A percentile compares a stretch with the other conserved stretches of the same genome.
Evolutionary conservation across 108 stramenopile species (phyloP).

Genomic region (Phaeodactylum tricornutum): DNA sequence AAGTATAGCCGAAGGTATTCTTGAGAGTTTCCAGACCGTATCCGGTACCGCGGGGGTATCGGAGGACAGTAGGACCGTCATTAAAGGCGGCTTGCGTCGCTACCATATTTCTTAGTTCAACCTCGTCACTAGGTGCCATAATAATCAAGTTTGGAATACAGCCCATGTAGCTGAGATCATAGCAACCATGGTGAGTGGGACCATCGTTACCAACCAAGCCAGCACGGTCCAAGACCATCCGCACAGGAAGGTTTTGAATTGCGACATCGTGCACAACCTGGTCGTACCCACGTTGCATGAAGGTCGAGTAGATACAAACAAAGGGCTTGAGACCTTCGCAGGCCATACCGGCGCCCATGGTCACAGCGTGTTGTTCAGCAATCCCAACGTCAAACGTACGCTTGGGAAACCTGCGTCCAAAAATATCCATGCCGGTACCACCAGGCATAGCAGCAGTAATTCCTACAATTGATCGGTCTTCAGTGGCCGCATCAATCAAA

Average conservation of each 20-base stretch:
- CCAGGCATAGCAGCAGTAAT: constrained; percentile 99
- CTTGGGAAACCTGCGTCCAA: constrained; percentile 92
- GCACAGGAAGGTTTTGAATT: constrained; percentile 92
- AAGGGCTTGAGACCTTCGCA: constrained; percentile 97
- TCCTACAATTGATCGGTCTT: constrained; percentile 87
- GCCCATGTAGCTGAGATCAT: constrained; percentile 88
- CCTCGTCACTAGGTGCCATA: constrained; percentile 92
- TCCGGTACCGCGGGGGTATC: constrained; percentile 91
- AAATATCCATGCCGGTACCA: constrained; percentile 97
- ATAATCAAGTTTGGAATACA: constrained; percentile 92
- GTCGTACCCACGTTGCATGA: constrained; percentile 96
- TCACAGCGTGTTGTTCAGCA: constrained; percentile 97
- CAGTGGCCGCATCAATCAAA: constrained; percentile 83
- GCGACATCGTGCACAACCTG: constrained; percentile 96
- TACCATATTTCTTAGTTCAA: constrained; percentile 93
- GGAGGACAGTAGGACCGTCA: constrained; percentile 77
- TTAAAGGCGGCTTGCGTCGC: constrained; percentile 83
- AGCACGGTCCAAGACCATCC: constrained; percentile 91
- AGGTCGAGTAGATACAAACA: constrained; percentile 93
- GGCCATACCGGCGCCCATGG: constrained; percentile 95
- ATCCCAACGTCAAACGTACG: constrained; percentile 97
- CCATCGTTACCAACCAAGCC: constrained; percentile 97
- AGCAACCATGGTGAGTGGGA: constrained; percentile 94
- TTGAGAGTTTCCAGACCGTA: constrained; percentile 87
- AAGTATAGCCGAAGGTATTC: constrained; percentile 71